A percentile compares a stretch with the other conserved stretches of the same genome.
Conservation (phyloP, 2,329 filamentous ascomycete genomes). For the Penicillium sp. region DNA sequence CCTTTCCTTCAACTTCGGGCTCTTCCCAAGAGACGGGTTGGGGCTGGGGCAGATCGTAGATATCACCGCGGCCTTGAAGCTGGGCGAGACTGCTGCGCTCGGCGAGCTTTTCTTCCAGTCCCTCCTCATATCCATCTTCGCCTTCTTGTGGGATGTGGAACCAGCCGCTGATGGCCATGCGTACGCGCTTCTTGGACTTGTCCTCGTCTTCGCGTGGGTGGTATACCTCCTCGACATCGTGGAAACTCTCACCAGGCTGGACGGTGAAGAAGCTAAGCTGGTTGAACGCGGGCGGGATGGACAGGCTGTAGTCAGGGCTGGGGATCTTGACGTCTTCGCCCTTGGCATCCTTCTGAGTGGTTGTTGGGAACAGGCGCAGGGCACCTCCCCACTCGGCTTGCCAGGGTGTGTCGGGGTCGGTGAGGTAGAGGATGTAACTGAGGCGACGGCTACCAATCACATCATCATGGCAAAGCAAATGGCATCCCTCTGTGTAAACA, state of each 20-base stretch:
- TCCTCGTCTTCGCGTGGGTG: slow-evolving; percentile 62
- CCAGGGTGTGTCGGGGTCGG: slow-evolving; percentile 89
- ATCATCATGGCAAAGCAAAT: slow-evolving; percentile 94
- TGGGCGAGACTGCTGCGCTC: slow-evolving; percentile 91
- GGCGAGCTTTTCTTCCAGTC: slow-evolving; percentile 83
- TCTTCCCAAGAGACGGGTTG: slow-evolving; percentile 50
- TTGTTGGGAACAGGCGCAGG: slow-evolving; percentile 78
- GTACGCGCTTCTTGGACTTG: slow-evolving; percentile 64
- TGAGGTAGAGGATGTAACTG: slow-evolving; percentile 96
- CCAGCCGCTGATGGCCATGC: slow-evolving; percentile 99
- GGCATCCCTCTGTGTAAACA: slow-evolving; percentile 94
- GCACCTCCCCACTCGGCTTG: slow-evolving; percentile 90
- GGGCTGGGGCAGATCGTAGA: slow-evolving; percentile 78
- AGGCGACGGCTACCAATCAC: slow-evolving; percentile 96
- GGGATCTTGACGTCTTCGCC: slow-evolving; percentile 79
- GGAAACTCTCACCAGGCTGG: slow-evolving; percentile 97
- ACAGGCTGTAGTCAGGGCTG: slow-evolving; percentile 72
- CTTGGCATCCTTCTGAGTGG: slow-evolving; percentile 64
- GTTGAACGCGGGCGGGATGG: slow-evolving; percentile 94
- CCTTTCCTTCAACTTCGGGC: slow-evolving; percentile 42
- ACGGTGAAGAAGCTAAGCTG: slow-evolving; percentile 98
- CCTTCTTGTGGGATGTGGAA: slow-evolving; percentile 96
- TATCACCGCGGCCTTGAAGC: slow-evolving; percentile 85
- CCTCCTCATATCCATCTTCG: slow-evolving; percentile 86
- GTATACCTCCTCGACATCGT: slow-evolving; percentile 98